phyloP scores from a whole-genome alignment of 768 basidiomycete species.

The Floccularia luteovirens region DNA sequence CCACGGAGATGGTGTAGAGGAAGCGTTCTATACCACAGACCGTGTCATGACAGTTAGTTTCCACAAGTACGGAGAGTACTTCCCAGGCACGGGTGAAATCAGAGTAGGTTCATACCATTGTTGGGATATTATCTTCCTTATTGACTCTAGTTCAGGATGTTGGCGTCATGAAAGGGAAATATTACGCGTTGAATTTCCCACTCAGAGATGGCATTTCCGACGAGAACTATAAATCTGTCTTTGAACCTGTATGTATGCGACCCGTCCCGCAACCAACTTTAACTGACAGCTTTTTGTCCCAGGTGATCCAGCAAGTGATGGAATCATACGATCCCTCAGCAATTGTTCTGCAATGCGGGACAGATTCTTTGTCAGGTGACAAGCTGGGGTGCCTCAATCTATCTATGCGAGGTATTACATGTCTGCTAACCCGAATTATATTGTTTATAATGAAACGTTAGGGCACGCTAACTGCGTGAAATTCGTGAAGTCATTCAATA shows the following conservation, averaged over 20 bases:
- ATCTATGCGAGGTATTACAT: constrained; percentile 75
- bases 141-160: constrained; percentile 55
- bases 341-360: constrained; percentile 95
- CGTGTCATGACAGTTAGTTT: constrained; percentile 98
- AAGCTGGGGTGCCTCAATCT: constrained; percentile 94
- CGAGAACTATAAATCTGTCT: constrained; percentile 90
- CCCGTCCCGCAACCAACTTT: neutral
- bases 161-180: constrained; percentile 89
- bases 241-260: constrained; percentile 71
- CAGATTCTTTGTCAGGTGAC: constrained; percentile 94
- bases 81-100: constrained; percentile 97
- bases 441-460: constrained; percentile 13
- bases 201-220: constrained; percentile 93
- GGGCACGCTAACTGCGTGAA: constrained; percentile 97
- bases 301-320: constrained; percentile 94
- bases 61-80: constrained; percentile 99
- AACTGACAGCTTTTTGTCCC: constrained; percentile 1
- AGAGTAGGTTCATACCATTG: constrained; percentile 42
- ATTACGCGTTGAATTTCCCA: constrained; percentile 93
- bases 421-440: neutral
- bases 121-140: constrained; percentile 1
- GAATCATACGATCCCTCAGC: constrained; percentile 91
- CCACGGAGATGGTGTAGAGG: constrained; percentile 98
- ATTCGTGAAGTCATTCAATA: constrained; percentile 94
- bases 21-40: constrained; percentile 98